Evolutionary conservation across 2,329 filamentous ascomycete species (phyloP).

Genomic region (Aaosphaeria pasadenensis): DNA sequence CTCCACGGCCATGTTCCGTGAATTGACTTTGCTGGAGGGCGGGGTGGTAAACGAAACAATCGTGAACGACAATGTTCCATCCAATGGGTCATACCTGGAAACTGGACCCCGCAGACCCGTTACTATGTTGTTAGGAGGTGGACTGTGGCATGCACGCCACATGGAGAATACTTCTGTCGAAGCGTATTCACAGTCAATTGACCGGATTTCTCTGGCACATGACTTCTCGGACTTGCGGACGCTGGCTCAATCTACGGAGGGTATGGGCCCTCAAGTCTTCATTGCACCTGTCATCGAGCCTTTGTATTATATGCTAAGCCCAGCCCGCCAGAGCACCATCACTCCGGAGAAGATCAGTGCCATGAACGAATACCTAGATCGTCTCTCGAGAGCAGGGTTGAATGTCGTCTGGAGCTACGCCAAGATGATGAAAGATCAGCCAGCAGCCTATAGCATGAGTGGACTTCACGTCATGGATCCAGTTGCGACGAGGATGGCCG

Average conservation of each 20-base stretch:
- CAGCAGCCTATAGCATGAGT: constrained; percentile 43
- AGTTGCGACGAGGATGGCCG: constrained; percentile 48
- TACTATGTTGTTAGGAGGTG: constrained; percentile 53
- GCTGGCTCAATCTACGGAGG: constrained; percentile 6
- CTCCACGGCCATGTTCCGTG: constrained; percentile 42
- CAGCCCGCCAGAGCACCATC: constrained; percentile 42
- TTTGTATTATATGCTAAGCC: constrained; percentile 43
- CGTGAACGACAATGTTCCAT: constrained; percentile 2
- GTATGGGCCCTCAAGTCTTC: constrained; percentile 33
- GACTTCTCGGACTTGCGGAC: constrained; percentile 9
- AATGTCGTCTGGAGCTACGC: constrained; percentile 52
- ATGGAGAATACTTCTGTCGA: constrained; percentile 45
- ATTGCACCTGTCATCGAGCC: constrained; percentile 50
- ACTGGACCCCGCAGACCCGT: constrained; percentile 30
- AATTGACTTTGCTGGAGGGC: constrained; percentile 36
- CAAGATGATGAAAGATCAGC: constrained; percentile 44
- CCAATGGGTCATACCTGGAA: constrained; percentile 1
- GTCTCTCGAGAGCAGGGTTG: constrained; percentile 35
- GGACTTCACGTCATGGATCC: constrained; percentile 50
- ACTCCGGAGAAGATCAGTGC: constrained; percentile 48
- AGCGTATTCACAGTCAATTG: constrained; percentile 47
- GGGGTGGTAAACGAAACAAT: constrained; percentile 10
- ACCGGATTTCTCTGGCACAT: constrained; percentile 33
- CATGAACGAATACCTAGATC: constrained; percentile 53
- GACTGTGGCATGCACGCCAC: constrained; percentile 55